phyloP scores from a whole-genome alignment of 2,329 filamentous ascomycete genomes.

The Talaromyces piceae region DNA sequence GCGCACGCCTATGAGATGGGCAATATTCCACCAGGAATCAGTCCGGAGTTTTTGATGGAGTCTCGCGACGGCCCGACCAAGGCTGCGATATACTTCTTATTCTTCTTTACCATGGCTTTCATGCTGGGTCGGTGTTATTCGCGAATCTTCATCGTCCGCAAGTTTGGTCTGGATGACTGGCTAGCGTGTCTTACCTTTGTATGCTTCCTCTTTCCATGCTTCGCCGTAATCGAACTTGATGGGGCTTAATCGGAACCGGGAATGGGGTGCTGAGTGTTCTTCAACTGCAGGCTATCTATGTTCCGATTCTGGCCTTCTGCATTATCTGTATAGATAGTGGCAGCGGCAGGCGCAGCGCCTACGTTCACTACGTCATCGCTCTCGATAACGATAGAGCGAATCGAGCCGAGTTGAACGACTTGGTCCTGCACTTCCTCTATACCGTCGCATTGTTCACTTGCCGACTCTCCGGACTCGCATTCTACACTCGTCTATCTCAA shows the following conservation, averaged over 20 bases:
- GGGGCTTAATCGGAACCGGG: not conserved
- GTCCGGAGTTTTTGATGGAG: conserved; percentile 21
- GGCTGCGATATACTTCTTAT: conserved; percentile 23
- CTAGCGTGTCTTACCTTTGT: conserved; percentile 43
- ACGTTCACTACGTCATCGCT: conserved; percentile 9
- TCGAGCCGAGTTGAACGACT: conserved; percentile 43
- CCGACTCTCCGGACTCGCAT: conserved; percentile 46
- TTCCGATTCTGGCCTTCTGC: conserved; percentile 7
- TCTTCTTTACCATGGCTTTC: conserved; percentile 23
- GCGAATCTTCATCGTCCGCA: conserved; percentile 37
- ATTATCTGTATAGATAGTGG: conserved; percentile 7
- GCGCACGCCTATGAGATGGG: conserved; percentile 21
- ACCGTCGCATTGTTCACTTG: conserved; percentile 45
- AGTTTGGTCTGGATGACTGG: conserved; percentile 41
- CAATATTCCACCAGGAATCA: conserved; percentile 19
- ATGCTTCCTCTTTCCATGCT: conserved; percentile 6
- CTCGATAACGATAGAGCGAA: conserved; percentile 14
- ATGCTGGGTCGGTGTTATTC: conserved; percentile 41
- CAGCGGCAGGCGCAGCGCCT: conserved; percentile 5
- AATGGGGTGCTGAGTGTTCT: not conserved
- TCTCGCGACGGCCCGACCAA: conserved; percentile 21
- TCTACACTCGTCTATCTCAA: conserved; percentile 43
- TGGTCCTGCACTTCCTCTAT: conserved; percentile 46
- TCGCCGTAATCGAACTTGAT: not conserved
- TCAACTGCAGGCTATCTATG: conserved; percentile 4